Conservation (phyloP, 805 yeast species). For the Sugiyamaella valdiviana region DNA sequence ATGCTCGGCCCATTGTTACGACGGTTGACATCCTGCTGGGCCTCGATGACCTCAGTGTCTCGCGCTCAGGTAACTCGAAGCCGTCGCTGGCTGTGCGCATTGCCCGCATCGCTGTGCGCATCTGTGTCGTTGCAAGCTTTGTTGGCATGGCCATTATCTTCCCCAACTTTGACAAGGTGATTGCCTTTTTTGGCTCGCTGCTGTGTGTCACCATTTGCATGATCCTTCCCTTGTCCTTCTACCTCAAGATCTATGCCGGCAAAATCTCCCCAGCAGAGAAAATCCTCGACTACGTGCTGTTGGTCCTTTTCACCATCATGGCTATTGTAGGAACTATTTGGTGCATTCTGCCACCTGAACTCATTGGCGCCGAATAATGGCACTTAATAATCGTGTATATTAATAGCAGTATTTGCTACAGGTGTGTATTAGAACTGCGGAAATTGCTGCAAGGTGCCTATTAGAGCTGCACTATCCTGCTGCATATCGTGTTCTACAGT, state of each 20-base stretch:
- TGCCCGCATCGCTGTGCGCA: conserved; percentile 29
- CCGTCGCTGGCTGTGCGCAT: conserved; percentile 2
- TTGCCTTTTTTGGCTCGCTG: conserved; percentile 76
- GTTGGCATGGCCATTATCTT: conserved; percentile 56
- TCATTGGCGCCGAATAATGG: not conserved
- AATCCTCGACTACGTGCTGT: conserved; percentile 38
- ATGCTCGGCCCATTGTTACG: conserved; percentile 74
- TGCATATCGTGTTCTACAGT: too few relatives aligned
- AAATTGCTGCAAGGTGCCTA: too few relatives aligned
- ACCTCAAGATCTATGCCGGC: conserved; percentile 48
- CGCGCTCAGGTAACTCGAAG: not conserved
- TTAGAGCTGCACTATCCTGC: too few relatives aligned
- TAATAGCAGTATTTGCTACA: not conserved
- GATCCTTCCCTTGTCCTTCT: conserved; percentile 69
- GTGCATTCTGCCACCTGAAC: conserved; percentile 8
- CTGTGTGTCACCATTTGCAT: conserved; percentile 75
- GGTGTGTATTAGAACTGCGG: too few relatives aligned
- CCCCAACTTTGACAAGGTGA: conserved; percentile 75
- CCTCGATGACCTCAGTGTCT: conserved; percentile 26
- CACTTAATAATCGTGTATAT: not conserved
- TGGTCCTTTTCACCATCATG: conserved; percentile 41
- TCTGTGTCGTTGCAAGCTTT: conserved; percentile 50
- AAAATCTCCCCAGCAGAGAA: conserved; percentile 39
- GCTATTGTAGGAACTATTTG: conserved; percentile 52
- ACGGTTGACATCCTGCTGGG: conserved; percentile 54